Conservation (phyloP, 441 rosid genomes). For the Melastoma candidum region DNA sequence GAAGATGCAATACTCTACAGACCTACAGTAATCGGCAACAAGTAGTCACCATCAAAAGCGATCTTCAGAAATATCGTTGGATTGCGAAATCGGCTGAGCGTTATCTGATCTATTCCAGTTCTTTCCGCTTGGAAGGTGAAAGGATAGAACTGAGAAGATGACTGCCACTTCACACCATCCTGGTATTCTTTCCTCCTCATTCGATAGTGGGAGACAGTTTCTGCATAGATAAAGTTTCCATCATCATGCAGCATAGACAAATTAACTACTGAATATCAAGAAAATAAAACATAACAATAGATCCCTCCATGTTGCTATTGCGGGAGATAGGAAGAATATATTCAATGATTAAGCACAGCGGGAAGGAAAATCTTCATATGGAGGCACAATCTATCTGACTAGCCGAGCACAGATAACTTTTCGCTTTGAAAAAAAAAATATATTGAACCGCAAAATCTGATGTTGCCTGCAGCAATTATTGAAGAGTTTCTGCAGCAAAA, state of each 20-base stretch:
- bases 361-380: too few species aligned
- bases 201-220: constrained; percentile 36
- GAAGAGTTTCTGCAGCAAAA: too few species aligned
- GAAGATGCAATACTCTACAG: constrained; percentile 4
- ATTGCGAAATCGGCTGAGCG: constrained; percentile 55
- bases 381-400: too few species aligned
- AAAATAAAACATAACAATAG: too few species aligned
- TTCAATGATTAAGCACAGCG: too few species aligned
- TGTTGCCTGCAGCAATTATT: too few species aligned
- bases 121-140: constrained; percentile 12
- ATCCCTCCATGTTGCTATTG: too few species aligned
- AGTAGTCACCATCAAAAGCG: constrained; percentile 72
- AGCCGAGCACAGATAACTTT: too few species aligned
- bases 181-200: constrained; percentile 36
- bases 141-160: constrained; percentile 16
- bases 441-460: too few species aligned
- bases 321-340: too few species aligned
- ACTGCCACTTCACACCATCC: constrained; percentile 27
- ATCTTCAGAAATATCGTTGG: constrained; percentile 90
- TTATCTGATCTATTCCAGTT: constrained; percentile 30
- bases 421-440: too few species aligned
- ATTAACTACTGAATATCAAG: background rate
- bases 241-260: background rate
- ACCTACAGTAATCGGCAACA: constrained; percentile 80
- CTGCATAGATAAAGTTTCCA: constrained; percentile 18